Evolutionary conservation across 495 filamentous ascomycete species (phyloP), one percentile per base, ranked within the genome.

Genomic region (Penicillium dipodomyicola): DNA sequence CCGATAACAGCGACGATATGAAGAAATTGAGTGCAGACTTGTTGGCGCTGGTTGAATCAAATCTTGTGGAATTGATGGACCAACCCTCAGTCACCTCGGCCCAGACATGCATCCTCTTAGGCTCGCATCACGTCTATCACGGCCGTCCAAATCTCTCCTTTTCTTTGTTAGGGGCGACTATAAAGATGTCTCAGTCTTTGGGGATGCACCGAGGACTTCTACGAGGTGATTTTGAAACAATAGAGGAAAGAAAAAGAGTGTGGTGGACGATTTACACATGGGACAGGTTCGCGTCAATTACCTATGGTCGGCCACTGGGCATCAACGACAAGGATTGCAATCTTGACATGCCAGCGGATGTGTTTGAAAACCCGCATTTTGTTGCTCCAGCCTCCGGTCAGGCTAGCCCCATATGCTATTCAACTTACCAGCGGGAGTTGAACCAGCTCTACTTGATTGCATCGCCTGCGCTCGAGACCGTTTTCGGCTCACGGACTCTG

Each of bases 201-300:
- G 71, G 68, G 0, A 29, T 74, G 40, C 71, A 74, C 35, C 69
- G 69, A 5, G 59, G 68, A 46, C 52, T 56, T 22, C 27, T 33
- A 3, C 37, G 48, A 23, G 61, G 64, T 1, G 47, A 56, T 4
- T 46, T 60, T 19, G 69, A 66, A 33, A 65, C 66, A 42, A 56
- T 64, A 17, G 67, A 74, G 48, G 71, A 72, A 30, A 60, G 65
- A 40, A 72, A 71, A 49, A 42, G 71, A 43, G 64, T 72, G 0
- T 74, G 71, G 71, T 72, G 71, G 67, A 72, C 69, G 5, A 69
- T 72, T 7, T 74, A 72, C 49, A 74, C 69, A 10, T 72, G 69
- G 69, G 71, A 74, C 23, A 56, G 67, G 49, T 72, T 74, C 37
- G 71, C 69, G 0, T 70, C 69, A 19, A 71, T 71, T 20, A 70